A percentile compares a stretch with the other conserved stretches of the same genome.
Evolutionary conservation across 306 rosid genomes (phyloP).

Genomic region (Aeschynomene evenia): DNA sequence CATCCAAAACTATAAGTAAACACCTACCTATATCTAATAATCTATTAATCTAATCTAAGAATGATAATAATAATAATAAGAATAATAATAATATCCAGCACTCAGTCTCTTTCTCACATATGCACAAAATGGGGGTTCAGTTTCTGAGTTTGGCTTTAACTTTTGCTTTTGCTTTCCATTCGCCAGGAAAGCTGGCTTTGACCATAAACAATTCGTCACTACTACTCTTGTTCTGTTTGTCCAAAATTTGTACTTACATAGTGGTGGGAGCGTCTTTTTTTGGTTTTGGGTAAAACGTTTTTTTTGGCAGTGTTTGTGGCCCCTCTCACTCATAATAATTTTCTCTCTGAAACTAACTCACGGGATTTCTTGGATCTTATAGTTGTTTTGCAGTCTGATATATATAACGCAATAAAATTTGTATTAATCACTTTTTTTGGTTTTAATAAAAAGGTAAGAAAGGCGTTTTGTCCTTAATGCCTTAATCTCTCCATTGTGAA

Average conservation of each 20-base stretch:
- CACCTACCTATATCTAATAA: no score
- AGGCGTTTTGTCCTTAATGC: conserved; percentile 6
- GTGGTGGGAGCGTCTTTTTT: conserved; percentile 10
- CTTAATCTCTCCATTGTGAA: background rate
- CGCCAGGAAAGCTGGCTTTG: conserved; percentile 55
- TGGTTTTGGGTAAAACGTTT: conserved; percentile 34
- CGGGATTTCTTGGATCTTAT: conserved; percentile 33
- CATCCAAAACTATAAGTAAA: background rate
- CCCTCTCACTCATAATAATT: conserved; percentile 18
- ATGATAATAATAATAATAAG: no score
- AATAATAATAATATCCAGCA: no score
- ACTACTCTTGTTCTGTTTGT: background rate
- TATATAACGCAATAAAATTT: background rate
- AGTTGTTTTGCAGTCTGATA: background rate
- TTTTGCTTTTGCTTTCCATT: conserved; percentile 76
- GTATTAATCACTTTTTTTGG: background rate
- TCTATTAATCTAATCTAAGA: no score
- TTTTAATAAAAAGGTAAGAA: background rate
- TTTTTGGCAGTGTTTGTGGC: conserved; percentile 13
- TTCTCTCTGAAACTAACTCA: conserved; percentile 35
- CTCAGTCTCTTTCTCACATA: background rate
- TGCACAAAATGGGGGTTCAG: background rate
- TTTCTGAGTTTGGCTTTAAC: conserved; percentile 42
- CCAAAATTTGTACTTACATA: conserved; percentile 15
- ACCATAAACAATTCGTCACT: conserved; percentile 35